Base-by-base conservation (phyloP, 768 basidiomycete species). In the Panellus pusillus region DNA sequence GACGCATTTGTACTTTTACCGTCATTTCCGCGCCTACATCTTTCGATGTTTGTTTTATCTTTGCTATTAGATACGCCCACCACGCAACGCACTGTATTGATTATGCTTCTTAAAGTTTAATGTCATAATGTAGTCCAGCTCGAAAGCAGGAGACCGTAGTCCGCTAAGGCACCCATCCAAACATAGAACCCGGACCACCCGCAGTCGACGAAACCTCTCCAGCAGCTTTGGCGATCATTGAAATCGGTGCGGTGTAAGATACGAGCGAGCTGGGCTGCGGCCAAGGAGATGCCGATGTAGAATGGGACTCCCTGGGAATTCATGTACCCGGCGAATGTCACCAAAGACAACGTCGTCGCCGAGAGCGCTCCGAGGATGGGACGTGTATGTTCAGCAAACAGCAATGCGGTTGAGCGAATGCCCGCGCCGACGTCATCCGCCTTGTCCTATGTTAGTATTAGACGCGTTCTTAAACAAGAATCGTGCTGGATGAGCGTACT, bases 401-500 rank as follows among this genome's bases (percentile, higher is more conserved):
- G 81, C 40, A 98, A 78, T 2, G 97, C 97, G 2, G 94, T 99
- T 12, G 94, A 97, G 54, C 87, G 91, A 67, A 99, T 95, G 32
- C 91, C 93, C 19, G 82, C 91, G 39, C 80, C 74, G 45, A 91
- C 76, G 65, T 99, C 97, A 74, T 99, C 97, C 14, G 58, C 65
- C 73, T 98, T 99, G 72, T 99, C 97, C 90, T 97, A 67, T 14
- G 20, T 28, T 20, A 35, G 43, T 54, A 9, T 38, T 39, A 14
- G 15, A 20, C 49, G 24, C 24, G 24, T 6, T 6, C 6, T 35
- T 24, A 24, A 27, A 32, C 32, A 6, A 38, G 18, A 40, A 15
- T 13, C 9, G 19, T 19, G 27, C 39, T 40, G 39, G 48, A 37
- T 36, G 49, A 48, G 41, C 72, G 28, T 56, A 90, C 93, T 75